Evolutionary conservation across 2,329 filamentous ascomycete genomes (phyloP).

Genomic region (Penicillium verrucosum): DNA sequence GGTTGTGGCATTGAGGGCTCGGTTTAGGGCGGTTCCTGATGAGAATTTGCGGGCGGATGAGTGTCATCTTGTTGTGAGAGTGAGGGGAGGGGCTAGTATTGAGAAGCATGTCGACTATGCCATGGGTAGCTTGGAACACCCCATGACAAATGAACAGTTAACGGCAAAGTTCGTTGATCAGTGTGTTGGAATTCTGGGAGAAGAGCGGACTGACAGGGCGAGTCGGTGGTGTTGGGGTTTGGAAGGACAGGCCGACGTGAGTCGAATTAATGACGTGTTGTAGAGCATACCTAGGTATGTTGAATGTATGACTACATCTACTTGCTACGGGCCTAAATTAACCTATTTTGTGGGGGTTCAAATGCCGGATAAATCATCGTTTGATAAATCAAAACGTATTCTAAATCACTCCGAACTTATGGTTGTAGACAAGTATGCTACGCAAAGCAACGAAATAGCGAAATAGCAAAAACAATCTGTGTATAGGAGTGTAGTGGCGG

Average conservation of each 20-base stretch:
- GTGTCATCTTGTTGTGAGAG: conserved; percentile 37
- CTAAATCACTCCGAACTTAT: conserved; percentile 26
- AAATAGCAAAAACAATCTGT: conserved; percentile 22
- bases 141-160: conserved; percentile 47
- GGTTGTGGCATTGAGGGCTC: conserved; percentile 46
- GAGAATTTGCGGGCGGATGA: conserved; percentile 44
- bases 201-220: conserved; percentile 33
- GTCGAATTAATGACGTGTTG: conserved; percentile 2
- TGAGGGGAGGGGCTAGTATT: conserved; percentile 33
- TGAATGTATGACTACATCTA: neutral
- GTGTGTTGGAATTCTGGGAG: conserved; percentile 42
- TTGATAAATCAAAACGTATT: conserved; percentile 7
- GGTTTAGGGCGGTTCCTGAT: conserved; percentile 46
- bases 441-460: conserved; percentile 22
- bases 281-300: neutral
- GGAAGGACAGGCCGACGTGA: conserved; percentile 10
- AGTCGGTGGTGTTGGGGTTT: conserved; percentile 34
- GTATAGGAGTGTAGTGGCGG: conserved; percentile 17
- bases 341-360: neutral
- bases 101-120: conserved; percentile 51
- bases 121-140: conserved; percentile 50
- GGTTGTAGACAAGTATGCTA: conserved; percentile 28
- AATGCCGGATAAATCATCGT: neutral
- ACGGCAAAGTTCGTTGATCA: conserved; percentile 52
- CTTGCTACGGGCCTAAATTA: neutral